Evolutionary conservation across 2,329 filamentous ascomycete genomes (phyloP).

Genomic region (Fusarium longipes): DNA sequence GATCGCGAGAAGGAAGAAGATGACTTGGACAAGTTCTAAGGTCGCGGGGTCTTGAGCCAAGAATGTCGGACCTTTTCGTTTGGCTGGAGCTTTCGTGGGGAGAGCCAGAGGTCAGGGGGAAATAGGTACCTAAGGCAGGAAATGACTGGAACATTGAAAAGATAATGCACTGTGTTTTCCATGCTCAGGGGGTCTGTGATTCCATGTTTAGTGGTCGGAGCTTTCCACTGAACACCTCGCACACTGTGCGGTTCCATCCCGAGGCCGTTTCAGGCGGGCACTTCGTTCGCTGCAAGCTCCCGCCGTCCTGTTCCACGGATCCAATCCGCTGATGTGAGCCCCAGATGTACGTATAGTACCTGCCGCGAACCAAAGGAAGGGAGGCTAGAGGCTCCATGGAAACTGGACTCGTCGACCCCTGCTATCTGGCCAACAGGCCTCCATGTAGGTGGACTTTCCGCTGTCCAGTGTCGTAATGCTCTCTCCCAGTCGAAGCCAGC

Average conservation of each 20-base stretch:
- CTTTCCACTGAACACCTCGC: neutral
- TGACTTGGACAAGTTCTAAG: constrained; percentile 48
- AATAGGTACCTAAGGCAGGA: constrained; percentile 43
- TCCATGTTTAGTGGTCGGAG: neutral
- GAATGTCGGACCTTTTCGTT: constrained; percentile 48
- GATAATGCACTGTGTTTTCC: constrained; percentile 30
- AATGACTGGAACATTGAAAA: constrained; percentile 5
- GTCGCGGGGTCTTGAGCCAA: constrained; percentile 47
- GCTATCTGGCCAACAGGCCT: constrained; percentile 19
- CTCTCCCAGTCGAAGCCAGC: constrained; percentile 30
- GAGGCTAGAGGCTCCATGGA: constrained; percentile 8
- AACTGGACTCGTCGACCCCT: constrained; percentile 11
- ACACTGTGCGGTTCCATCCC: constrained; percentile 40
- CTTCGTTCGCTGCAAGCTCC: constrained; percentile 16
- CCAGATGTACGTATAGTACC: constrained; percentile 9
- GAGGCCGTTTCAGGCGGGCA: constrained; percentile 6
- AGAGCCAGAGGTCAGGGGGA: constrained; percentile 36
- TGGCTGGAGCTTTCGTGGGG: constrained; percentile 48
- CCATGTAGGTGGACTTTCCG: constrained; percentile 20
- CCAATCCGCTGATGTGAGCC: neutral
- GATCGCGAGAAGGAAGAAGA: constrained; percentile 45
- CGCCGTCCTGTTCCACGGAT: constrained; percentile 2
- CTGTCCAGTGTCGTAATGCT: constrained; percentile 42
- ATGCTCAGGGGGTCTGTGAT: neutral
- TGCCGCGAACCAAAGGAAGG: constrained; percentile 12